Conservation (phyloP, 441 rosid species). For the Manihot esculenta region DNA sequence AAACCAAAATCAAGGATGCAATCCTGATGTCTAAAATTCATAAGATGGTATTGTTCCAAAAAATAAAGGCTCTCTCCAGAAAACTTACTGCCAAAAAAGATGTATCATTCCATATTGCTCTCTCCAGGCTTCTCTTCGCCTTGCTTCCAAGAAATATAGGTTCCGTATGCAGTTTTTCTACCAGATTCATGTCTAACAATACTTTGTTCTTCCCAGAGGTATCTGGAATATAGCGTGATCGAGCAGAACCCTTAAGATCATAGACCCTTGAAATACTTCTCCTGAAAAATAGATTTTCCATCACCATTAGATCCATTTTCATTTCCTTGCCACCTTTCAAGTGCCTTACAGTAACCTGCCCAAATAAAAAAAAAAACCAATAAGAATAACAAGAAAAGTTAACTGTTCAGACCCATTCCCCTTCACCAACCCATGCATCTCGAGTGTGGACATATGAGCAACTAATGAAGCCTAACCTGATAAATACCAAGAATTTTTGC, state of each 20-base stretch:
- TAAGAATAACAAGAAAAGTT: slow-evolving; percentile 16
- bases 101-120: slow-evolving; percentile 97
- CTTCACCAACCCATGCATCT: background rate
- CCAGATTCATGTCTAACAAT: slow-evolving; percentile 75
- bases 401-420: background rate
- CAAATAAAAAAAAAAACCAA: slow-evolving; percentile 22
- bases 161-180: slow-evolving; percentile 71
- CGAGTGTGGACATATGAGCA: background rate
- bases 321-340: slow-evolving; percentile 81
- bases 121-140: slow-evolving; percentile 82
- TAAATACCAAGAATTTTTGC: slow-evolving; percentile 95
- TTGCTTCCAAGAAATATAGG: slow-evolving; percentile 94
- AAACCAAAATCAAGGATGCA: background rate
- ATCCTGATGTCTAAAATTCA: background rate
- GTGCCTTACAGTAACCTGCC: slow-evolving; percentile 73
- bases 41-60: too few species aligned
- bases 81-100: slow-evolving; percentile 76
- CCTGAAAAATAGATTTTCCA: slow-evolving; percentile 90
- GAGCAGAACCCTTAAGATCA: slow-evolving; percentile 84
- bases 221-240: slow-evolving; percentile 82
- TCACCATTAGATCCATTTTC: slow-evolving; percentile 91
- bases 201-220: slow-evolving; percentile 71
- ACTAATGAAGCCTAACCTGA: slow-evolving; percentile 56
- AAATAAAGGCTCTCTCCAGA: too few species aligned
- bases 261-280: slow-evolving; percentile 71